phyloP scores from a whole-genome alignment of 129 eudicot genomes.

The Oenanthe sinensis region DNA sequence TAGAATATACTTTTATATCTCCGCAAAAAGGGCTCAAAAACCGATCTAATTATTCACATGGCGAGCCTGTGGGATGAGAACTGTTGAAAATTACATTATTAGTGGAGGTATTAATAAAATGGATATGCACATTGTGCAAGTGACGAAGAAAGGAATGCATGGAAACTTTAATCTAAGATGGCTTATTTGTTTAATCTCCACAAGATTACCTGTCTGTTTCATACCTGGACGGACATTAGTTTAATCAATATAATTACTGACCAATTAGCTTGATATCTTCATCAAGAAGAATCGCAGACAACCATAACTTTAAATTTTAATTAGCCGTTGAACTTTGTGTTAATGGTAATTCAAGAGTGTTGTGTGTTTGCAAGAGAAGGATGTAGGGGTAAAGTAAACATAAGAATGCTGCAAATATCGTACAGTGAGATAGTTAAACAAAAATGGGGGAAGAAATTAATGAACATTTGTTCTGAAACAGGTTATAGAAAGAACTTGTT shows the following conservation, averaged over 20 bases:
- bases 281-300: neutral
- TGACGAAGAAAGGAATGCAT: constrained; percentile 4
- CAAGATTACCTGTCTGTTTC: neutral
- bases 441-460: neutral
- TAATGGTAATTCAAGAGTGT: neutral
- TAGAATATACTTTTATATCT: neutral
- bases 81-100: neutral
- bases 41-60: constrained; percentile 43
- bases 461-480: neutral
- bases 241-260: neutral
- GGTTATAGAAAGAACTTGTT: neutral
- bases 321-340: neutral
- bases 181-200: neutral
- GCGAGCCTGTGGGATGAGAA: constrained; percentile 24
- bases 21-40: constrained; percentile 22
- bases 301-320: neutral
- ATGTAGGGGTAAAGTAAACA: neutral
- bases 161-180: neutral
- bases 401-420: neutral
- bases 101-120: neutral
- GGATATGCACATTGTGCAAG: neutral
- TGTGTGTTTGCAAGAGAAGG: neutral
- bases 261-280: neutral
- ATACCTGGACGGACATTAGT: neutral
- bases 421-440: no score